These are phyloP conservation scores for Penicillium paxilli DNA, from an alignment of 495 filamentous ascomycete genomes.

Conservation along the genomic window DNA sequence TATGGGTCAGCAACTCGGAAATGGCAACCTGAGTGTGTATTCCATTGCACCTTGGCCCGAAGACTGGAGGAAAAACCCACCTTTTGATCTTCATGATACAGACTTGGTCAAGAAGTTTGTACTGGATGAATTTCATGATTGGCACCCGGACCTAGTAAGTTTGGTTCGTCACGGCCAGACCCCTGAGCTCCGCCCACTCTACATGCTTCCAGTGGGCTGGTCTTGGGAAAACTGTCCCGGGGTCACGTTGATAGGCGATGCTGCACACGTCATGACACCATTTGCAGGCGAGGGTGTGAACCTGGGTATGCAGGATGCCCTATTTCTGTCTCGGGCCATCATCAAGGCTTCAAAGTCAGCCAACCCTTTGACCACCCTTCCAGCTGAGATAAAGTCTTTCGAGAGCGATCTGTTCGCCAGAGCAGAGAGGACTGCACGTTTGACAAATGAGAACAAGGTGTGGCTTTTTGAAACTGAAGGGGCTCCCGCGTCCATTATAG, in stretches of 20 bases:
- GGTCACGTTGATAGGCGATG: conserved; percentile 57
- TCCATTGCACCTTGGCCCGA: neutral
- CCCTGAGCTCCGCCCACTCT: conserved; percentile 28
- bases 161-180: conserved; percentile 9
- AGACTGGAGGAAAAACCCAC: conserved; percentile 2
- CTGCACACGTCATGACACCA: conserved; percentile 60
- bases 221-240: conserved; percentile 41
- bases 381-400: conserved; percentile 1
- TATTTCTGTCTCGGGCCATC: conserved; percentile 47
- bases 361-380: neutral
- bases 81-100: neutral
- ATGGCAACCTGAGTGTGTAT: conserved; percentile 15
- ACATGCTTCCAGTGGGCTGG: conserved; percentile 55
- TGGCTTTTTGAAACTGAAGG: conserved; percentile 8
- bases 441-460: conserved; percentile 5
- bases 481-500: conserved; percentile 3
- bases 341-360: conserved; percentile 13
- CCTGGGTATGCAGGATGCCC: conserved; percentile 52
- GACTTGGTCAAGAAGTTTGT: conserved; percentile 4
- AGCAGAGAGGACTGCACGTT: neutral
- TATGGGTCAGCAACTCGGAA: conserved; percentile 18
- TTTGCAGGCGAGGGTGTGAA: conserved; percentile 60
- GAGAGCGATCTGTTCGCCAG: conserved; percentile 4
- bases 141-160: conserved; percentile 22
- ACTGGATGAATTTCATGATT: conserved; percentile 20